Evolutionary conservation across 2,329 filamentous ascomycete genomes (phyloP).

Genomic region (Venturia oleaginea): DNA sequence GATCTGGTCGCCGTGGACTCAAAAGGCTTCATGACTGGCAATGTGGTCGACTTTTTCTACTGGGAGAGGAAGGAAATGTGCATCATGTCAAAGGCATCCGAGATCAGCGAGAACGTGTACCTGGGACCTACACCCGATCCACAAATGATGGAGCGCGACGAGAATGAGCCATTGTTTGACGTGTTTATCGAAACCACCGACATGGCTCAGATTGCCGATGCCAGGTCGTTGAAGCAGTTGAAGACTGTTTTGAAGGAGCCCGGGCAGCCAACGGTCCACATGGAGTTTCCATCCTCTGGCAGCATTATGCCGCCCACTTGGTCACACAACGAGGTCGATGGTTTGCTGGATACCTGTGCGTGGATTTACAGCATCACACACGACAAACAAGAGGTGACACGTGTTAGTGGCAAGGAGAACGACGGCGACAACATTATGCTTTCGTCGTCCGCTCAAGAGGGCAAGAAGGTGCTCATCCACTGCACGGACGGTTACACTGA

Average conservation of each 20-base stretch:
- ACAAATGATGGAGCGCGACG: conserved; percentile 24
- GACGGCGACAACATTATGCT: conserved; percentile 51
- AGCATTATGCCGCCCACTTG: conserved; percentile 79
- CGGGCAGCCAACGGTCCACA: conserved; percentile 41
- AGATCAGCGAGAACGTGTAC: conserved; percentile 85
- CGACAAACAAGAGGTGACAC: conserved; percentile 20
- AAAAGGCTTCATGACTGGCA: conserved; percentile 60
- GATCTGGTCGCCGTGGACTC: conserved; percentile 69
- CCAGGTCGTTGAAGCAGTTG: conserved; percentile 52
- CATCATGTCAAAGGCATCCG: conserved; percentile 78
- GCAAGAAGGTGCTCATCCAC: conserved; percentile 72
- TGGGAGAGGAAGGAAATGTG: conserved; percentile 91
- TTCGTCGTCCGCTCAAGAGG: conserved; percentile 29
- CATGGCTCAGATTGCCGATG: conserved; percentile 64
- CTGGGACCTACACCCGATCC: conserved; percentile 77
- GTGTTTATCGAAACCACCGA: conserved; percentile 85
- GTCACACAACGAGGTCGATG: conserved; percentile 74
- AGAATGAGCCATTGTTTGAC: conserved; percentile 60
- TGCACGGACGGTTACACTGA: conserved; percentile 96
- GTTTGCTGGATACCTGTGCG: conserved; percentile 73
- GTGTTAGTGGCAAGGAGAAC: conserved; percentile 33
- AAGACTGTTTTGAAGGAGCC: conserved; percentile 27
- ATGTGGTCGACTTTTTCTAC: conserved; percentile 78
- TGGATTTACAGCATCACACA: conserved; percentile 85
- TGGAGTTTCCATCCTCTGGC: conserved; percentile 92